A percentile compares a stretch with the other conserved stretches of the same genome.
phyloP scores from a whole-genome alignment of 192 early-diverging fungal species.

The Fimicolochytrium jonesii region DNA sequence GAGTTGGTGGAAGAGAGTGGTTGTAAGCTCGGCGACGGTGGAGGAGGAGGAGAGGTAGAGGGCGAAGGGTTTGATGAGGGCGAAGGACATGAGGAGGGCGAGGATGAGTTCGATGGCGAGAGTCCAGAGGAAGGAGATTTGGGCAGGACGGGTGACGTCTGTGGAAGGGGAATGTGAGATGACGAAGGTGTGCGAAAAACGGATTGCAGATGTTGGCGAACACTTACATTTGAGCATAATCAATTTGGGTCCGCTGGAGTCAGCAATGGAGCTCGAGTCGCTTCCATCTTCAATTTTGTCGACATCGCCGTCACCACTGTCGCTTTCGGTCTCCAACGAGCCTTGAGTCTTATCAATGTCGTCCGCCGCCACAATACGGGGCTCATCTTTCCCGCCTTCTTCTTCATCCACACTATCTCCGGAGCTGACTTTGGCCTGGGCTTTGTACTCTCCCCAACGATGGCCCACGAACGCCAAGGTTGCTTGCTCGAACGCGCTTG shows the following conservation, averaged over 20 bases:
- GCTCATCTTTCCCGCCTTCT: background rate
- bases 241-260: background rate
- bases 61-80: slow-evolving; percentile 18
- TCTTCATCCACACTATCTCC: no score
- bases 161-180: no score
- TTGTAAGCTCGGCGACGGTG: slow-evolving; percentile 13
- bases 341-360: background rate
- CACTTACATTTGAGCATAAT: background rate
- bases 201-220: no score
- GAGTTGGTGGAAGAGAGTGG: slow-evolving; percentile 13
- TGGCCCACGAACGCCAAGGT: slow-evolving; percentile 21
- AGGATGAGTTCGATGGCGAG: slow-evolving; percentile 2
- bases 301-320: no score
- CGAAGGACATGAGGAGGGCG: slow-evolving; percentile 6
- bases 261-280: no score
- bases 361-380: background rate
- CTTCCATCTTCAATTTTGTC: no score
- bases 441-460: slow-evolving; percentile 14
- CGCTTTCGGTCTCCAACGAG: background rate
- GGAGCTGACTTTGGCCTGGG: no score
- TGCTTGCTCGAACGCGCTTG: slow-evolving; percentile 10
- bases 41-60: slow-evolving; percentile 6
- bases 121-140: background rate
- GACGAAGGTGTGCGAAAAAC: no score
- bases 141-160: slow-evolving; percentile 5